These are phyloP conservation scores for Spinellus fusiger DNA, from an alignment of 192 early-diverging fungal genomes.

Conservation along the genomic window DNA sequence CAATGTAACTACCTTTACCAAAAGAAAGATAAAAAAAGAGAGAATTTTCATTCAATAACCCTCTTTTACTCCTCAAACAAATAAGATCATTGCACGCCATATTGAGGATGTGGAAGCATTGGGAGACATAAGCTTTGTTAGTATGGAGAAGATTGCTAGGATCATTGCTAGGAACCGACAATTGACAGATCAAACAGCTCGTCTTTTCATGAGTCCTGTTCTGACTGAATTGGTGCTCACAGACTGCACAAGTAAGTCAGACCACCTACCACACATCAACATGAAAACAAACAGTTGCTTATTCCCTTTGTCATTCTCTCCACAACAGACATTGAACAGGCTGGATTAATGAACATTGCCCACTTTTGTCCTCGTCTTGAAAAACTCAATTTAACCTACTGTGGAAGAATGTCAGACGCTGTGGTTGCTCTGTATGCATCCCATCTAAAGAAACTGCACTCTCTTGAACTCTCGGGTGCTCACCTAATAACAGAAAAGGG, in stretches of 20 bases:
- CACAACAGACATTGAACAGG: slow-evolving; percentile 35
- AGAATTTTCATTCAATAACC: background rate
- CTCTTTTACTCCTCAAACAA: background rate
- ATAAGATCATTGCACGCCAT: slow-evolving; percentile 59
- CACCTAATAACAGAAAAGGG: slow-evolving; percentile 56
- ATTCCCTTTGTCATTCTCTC: background rate
- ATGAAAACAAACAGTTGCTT: too few relatives aligned
- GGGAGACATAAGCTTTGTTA: slow-evolving; percentile 70
- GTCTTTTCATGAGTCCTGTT: slow-evolving; percentile 64
- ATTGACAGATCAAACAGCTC: slow-evolving; percentile 54
- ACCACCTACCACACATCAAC: too few relatives aligned
- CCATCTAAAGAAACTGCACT: slow-evolving; percentile 39
- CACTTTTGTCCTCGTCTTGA: slow-evolving; percentile 56
- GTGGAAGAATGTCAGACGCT: slow-evolving; percentile 60
- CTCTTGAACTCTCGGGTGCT: slow-evolving; percentile 62
- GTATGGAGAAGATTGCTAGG: slow-evolving; percentile 65
- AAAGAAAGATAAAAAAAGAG: background rate
- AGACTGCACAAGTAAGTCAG: slow-evolving; percentile 70
- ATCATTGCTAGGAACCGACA: slow-evolving; percentile 75
- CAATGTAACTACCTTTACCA: slow-evolving; percentile 20
- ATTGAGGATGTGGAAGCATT: slow-evolving; percentile 80
- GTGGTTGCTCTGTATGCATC: slow-evolving; percentile 36
- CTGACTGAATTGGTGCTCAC: slow-evolving; percentile 57
- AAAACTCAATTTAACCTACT: slow-evolving; percentile 60
- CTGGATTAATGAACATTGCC: slow-evolving; percentile 52